Percentiles rank a stretch among this genome's conserved stretches.
These are phyloP conservation scores for Aspergillus nanangensis DNA, from an alignment of 495 filamentous ascomycete species.

Conservation along the genomic window DNA sequence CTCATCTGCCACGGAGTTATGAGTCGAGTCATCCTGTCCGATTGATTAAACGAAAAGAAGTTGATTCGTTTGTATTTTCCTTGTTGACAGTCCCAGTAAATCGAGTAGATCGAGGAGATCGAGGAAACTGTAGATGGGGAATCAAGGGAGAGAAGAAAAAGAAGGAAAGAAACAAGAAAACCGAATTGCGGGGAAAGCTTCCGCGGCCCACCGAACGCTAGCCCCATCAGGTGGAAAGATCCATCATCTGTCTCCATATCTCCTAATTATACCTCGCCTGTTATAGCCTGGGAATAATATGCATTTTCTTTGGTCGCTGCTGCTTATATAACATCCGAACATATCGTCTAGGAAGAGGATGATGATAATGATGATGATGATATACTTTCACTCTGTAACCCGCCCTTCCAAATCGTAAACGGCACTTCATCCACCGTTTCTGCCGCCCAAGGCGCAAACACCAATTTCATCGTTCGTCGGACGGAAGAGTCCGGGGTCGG, in stretches of 20 bases:
- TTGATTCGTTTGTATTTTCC: background rate
- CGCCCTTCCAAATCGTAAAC: slow-evolving; percentile 51
- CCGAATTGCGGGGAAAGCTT: slow-evolving; percentile 4
- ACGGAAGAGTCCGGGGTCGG: slow-evolving; percentile 19
- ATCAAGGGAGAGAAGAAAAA: background rate
- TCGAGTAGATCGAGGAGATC: background rate
- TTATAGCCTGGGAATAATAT: too few relatives aligned
- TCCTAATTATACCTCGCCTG: too few relatives aligned
- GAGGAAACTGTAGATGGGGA: background rate
- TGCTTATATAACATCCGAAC: too few relatives aligned
- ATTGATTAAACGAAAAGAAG: background rate
- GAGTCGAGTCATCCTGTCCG: too few relatives aligned
- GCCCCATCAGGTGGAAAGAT: too few relatives aligned
- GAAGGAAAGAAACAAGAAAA: background rate
- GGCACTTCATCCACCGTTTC: slow-evolving; percentile 31
- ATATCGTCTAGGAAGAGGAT: too few relatives aligned
- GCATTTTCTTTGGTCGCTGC: too few relatives aligned
- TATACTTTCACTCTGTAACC: slow-evolving; percentile 17
- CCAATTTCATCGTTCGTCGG: slow-evolving; percentile 69
- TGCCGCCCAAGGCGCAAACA: slow-evolving; percentile 67
- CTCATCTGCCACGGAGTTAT: too few relatives aligned
- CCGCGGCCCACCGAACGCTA: too few relatives aligned
- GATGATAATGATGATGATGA: too few relatives aligned
- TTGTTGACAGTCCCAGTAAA: too few relatives aligned
- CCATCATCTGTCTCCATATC: too few relatives aligned